Evolutionary conservation across 768 basidiomycete genomes (phyloP), one percentile per base, ranked within the genome.

Genomic region (Trametes cinnabarina): DNA sequence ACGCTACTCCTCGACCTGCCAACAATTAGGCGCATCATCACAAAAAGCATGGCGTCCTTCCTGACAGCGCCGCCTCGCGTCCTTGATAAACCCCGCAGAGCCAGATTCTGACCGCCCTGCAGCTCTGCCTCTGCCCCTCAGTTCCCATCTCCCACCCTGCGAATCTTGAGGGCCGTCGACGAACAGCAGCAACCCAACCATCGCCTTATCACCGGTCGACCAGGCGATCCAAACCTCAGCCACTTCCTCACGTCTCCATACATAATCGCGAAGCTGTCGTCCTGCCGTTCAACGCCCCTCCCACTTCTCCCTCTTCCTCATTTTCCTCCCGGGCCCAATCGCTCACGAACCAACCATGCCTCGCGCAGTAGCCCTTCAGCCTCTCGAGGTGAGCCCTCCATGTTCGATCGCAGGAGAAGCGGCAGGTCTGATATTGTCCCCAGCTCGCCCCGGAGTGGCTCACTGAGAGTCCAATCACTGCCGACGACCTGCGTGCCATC

Each of bases 361-460:
- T 44, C 46, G 44, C 46, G 46, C 44, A 28, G 4, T 55, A 5
- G 8, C 44, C 2, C 25, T 55, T 9, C 34, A 34, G 47, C 55
- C 55, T 12, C 55, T 56, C 47, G 55, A 56, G 55, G 55, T 56
- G 30, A 48, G 55, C 20, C 7, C 39, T 39, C 30, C 41, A 23
- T 28, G 2, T 14, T 17, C 26, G 43, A 47, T 43, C 55, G 35
- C 15, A 15, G 6, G 41, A 4, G 32, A 10, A 17, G 43, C 22
- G 43, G 23, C 43, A 20, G 43, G 5, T 10, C 22, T 44, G 22
- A 44, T 37, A 39, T 40, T 23, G 7, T 19, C 26, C 44, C 25
- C 58, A 65, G 58, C 60, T 60, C 28, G 32, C 47, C 14, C 65
- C 65, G 12, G 62, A 63, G 26, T 66, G 65, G 65, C 62, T 66